Evolutionary conservation across 176 grass and related monocot genomes (phyloP), one percentile per base, ranked within the genome.

Genomic region (Oryza australiensis): DNA sequence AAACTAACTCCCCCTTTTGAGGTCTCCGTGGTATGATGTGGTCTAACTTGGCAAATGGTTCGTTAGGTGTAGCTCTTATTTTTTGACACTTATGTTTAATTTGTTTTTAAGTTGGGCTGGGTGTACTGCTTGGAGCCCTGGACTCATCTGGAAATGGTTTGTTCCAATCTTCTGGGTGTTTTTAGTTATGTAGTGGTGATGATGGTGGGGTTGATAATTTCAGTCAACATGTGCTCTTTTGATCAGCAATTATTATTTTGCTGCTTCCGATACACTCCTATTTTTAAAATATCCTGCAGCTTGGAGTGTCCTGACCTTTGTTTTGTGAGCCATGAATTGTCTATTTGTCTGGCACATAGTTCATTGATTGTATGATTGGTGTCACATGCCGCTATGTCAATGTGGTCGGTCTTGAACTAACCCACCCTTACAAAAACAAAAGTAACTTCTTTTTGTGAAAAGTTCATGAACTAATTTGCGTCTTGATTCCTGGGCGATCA

Each of bases 71-170:
- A 45, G 23, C 29, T 63, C 5, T 28, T 60, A 16, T 68, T 11
- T 60, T 77, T 49, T 81, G 48, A 5, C 69, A 18, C 27, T 73
- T 68, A 23, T 41, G 71, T 10, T 81, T 53, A 46, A 13, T 46
- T 3, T 70, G 41, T 51, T 70, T 71, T 77, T 1, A 28, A 59
- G 4, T 20, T 13, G 43, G 55, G 18, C 0, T 23, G 55, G 12
- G 20, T 78, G 48, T 73, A 26, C 26, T 79, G 33, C 22, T 83
- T 83, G 33, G 59, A 30, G 68, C 14, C 34, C 78, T 83, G 26
- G 7, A 73, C 24, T 79, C 68, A 37, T 15, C 12, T 79, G 34
- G 27, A 37, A 64, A 5, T 60, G 55, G 20, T 14, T 20, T 14
- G 26, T 76, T 40, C 41, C 46, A 7, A 26, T 27, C 23, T 11